Base-by-base conservation (phyloP, 73 alveolate species). In the Tetrahymena borealis region DNA sequence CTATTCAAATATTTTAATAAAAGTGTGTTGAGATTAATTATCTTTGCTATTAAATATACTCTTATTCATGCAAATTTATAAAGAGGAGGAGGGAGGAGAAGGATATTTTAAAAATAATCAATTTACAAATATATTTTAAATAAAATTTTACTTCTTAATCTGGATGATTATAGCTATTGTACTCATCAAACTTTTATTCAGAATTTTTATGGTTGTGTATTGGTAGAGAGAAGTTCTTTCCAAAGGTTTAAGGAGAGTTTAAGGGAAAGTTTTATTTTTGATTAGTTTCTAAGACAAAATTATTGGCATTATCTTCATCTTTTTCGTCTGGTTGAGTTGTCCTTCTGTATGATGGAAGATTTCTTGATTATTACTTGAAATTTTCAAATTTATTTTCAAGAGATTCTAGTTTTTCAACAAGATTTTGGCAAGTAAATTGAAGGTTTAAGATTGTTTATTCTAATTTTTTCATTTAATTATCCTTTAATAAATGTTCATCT, bases 231-330 rank as follows among this genome's bases (percentile, higher is more conserved):
- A 15, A 60, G 35, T 60, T 60, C 28, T 60, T 60, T 13, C 85
- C 85, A 60, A 60, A 60, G 85, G 85, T 60, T 60, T 60, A n/a
- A n/a, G 85, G 85, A 60, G 85, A 60, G 85, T 60, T 60, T 18
- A 60, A n/a, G 13, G 85, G 85, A 35, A 60, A 60, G 13, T 60
- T 11, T 35, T 60, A 35, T 35, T 60, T 60, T 60, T 60, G 28
- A 35, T 60, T 60, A 24, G 85, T 60, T 60, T 60, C 85, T n/a
- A 60, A 60, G 31, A 60, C 85, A 60, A 4, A 60, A 15, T 60
- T 3, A 6, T 60, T 60, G 37, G n/a, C n/a, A 10, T 60, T 60
- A 0, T 60, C 85, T 15, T 60, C 85, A 60, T 60, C 85, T 60
- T 35, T 60, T 60, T 60, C 85, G 6, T 60, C 85, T 60, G 85